These are phyloP conservation scores for Aspergillus cristatus DNA, from an alignment of 495 filamentous ascomycete species.

Conservation along the genomic window DNA sequence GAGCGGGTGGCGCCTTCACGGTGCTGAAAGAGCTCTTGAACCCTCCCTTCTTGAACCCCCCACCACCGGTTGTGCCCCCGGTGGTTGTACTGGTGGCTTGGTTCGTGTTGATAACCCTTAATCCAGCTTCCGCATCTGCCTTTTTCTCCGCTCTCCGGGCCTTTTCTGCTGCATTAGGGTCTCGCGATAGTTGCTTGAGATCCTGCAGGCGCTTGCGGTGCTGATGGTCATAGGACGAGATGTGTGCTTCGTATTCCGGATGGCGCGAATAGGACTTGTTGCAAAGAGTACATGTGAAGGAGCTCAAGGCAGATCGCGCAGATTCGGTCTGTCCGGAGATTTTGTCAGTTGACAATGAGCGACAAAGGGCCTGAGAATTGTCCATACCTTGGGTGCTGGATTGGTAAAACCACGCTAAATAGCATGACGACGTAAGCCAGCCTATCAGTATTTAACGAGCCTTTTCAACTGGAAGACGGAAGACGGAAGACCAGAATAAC, in stretches of 20 bases:
- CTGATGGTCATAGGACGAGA: constrained; percentile 52
- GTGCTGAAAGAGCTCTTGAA: constrained; percentile 53
- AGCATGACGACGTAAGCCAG: neutral
- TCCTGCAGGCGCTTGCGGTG: constrained; percentile 57
- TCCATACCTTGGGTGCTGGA: constrained; percentile 39
- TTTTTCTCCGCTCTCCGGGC: constrained; percentile 64
- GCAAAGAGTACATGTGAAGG: constrained; percentile 70
- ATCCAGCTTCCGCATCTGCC: constrained; percentile 47
- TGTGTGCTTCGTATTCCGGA: constrained; percentile 55
- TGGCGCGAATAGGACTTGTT: constrained; percentile 53
- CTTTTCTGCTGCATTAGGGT: constrained; percentile 47
- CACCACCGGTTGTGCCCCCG: constrained; percentile 13
- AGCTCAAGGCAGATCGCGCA: constrained; percentile 76
- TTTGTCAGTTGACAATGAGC: neutral
- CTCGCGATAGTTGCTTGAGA: constrained; percentile 51
- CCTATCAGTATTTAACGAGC: constrained; percentile 7
- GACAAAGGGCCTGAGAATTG: neutral
- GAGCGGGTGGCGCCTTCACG: constrained; percentile 27
- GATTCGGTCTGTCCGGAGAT: constrained; percentile 55
- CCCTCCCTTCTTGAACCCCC: constrained; percentile 54
- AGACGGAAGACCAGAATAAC: too few relatives aligned
- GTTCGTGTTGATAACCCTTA: constrained; percentile 27
- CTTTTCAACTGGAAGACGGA: too few relatives aligned
- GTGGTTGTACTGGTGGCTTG: constrained; percentile 5
- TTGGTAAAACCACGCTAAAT: constrained; percentile 40